Percentiles rank a stretch among this genome's conserved stretches.
Evolutionary conservation across 108 stramenopile species (phyloP).

Genomic region (Skeletonema tropicum): DNA sequence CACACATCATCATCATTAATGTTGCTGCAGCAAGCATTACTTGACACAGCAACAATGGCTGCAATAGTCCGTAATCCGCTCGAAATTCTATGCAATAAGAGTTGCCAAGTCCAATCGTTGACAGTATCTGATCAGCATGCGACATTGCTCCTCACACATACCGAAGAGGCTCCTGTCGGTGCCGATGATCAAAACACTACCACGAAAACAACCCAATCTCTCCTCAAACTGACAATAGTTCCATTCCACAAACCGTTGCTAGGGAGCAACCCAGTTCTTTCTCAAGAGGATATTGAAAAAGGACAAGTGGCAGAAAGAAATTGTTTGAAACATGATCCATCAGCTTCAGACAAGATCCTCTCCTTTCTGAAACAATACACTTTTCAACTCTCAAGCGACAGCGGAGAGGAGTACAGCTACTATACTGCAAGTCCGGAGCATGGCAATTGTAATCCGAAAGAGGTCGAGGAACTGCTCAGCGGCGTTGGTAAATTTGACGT

Average conservation of each 20-base stretch:
- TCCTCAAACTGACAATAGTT: slow-evolving; percentile 54
- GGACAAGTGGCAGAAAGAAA: slow-evolving; percentile 35
- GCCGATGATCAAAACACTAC: neutral
- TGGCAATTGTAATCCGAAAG: neutral
- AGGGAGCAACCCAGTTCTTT: slow-evolving; percentile 50
- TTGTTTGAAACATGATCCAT: slow-evolving; percentile 21
- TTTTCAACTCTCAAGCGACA: slow-evolving; percentile 54
- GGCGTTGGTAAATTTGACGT: slow-evolving; percentile 46
- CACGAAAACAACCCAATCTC: slow-evolving; percentile 27
- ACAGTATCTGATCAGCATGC: slow-evolving; percentile 60
- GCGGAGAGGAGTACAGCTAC: slow-evolving; percentile 68
- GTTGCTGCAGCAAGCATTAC: too few relatives aligned
- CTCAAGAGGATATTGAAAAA: slow-evolving; percentile 24
- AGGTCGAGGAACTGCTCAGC: neutral
- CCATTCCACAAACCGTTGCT: slow-evolving; percentile 51
- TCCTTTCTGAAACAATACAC: slow-evolving; percentile 46
- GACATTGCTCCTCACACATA: slow-evolving; percentile 41
- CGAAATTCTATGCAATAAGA: slow-evolving; percentile 17
- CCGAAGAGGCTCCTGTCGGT: neutral
- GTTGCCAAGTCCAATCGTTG: slow-evolving; percentile 48
- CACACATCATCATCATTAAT: too few relatives aligned
- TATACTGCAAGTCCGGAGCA: slow-evolving; percentile 42
- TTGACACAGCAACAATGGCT: neutral
- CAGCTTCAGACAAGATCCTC: slow-evolving; percentile 41
- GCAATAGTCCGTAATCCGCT: slow-evolving; percentile 9